Base-by-base conservation (phyloP, 2,329 filamentous ascomycete species). In the Beauveria australis region DNA sequence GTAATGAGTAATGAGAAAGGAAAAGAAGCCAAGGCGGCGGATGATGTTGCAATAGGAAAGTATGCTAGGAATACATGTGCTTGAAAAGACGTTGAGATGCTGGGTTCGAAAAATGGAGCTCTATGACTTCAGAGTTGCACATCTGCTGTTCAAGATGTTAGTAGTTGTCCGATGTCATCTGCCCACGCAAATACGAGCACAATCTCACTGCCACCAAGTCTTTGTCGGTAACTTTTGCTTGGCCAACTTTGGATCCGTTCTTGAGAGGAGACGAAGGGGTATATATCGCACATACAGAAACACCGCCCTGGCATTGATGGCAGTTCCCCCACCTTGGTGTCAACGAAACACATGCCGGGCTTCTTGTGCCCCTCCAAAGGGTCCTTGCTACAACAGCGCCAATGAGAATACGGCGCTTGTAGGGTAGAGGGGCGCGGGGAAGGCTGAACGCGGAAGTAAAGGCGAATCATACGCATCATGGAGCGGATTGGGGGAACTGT, bases 381-480 rank as follows among this genome's bases (percentile, higher is more conserved):
- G 33, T 16, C 48, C 28, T n/a, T 2, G 44, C n/a, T 43, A 60
- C 44, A 60, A 24, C 43, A 60, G 59, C 52, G 33, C 59, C 59
- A 60, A 60, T 60, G 12, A 54, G 44, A 16, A 6, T 9, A 3
- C 30, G 33, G 51, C 51, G 59, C 59, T 60, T 60, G 37, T 60
- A 55, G 44, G 26, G 48, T 52, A 44, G 47, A 48, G 18, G 18
- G 43, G 43, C n/a, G n/a, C 18, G 40, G 28, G 24, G 33, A 37
- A 37, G 33, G 2, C 12, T 37, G 33, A 10, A 16, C 14, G 33
- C 33, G 33, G 33, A 37, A 37, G 33, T 37, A 37, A 16, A 37
- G 33, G 33, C 33, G 33, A 37, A 37, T 37, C 33, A 16, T 16
- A 37, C 33, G 12, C 33, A 37, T 37, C 33, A 37, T 37, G 33